Evolutionary conservation across 1,284 basidiomycete species (phyloP), one percentile per base, ranked within the genome.

Genomic region (Cryptococcus jaspeensis): DNA sequence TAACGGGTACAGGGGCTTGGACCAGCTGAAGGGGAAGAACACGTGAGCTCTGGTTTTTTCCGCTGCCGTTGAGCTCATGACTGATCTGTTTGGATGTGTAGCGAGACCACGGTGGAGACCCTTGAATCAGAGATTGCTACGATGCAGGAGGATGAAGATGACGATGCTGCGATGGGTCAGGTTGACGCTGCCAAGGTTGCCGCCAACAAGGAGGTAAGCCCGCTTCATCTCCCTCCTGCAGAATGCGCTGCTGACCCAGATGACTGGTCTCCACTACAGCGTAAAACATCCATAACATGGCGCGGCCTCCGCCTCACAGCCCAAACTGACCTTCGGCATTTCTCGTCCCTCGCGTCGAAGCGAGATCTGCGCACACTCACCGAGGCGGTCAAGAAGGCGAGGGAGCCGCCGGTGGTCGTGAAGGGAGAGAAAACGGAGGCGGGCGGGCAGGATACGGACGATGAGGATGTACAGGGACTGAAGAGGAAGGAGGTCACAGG

Each of bases 161-260:
- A 73, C 49, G 70, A 74, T 50, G 60, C 57, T 47, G 72, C 69
- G 2, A 71, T 74, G 69, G 72, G 72, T 5, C 61, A 51, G 12
- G 66, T 67, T 38, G 55, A 56, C 9, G 44, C 59, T 1, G 55
- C 63, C 2, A 63, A 66, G 35, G 38, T 59, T 22, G 55, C 58
- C 8, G 46, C 56, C 15, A 60, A 65, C 42, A 57, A 61, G 28
- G 66, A 71, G 58, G 71, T 71, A 41, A 42, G 65, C 60, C 2
- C 22, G 3, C 15, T 46, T 49, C 9, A 38, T 47, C 43, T 41
- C 16, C n/a, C 20, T 39, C 16, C 7, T 12, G 32, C 1, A 18
- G 16, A 39, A 13, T 15, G 38, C 25, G 7, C 28, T 32, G 42
- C 36, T 48, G 8, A 25, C 12, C 38, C 23, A 12, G 8, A 8